phyloP scores from a whole-genome alignment of 1,139 yeast species.

The Candida anutae region DNA sequence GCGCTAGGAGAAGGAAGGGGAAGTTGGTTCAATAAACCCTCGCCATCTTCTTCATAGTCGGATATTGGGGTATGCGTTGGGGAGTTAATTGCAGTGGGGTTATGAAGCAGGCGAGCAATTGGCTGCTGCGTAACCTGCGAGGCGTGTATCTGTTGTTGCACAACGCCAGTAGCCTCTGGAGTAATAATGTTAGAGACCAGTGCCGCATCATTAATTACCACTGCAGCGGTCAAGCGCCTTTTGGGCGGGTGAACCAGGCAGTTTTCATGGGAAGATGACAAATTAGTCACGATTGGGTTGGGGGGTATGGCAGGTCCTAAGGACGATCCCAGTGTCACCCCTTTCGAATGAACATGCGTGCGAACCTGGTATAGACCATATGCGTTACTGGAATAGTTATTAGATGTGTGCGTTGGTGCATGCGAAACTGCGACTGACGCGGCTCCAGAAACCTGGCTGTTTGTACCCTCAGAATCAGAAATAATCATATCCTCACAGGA shows the following conservation, averaged over 20 bases:
- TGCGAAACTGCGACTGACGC: conserved; percentile 2
- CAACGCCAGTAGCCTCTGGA: background rate
- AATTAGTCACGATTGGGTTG: conserved; percentile 3
- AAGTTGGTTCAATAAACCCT: conserved; percentile 29
- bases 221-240: conserved; percentile 22
- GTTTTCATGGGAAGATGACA: conserved; percentile 11
- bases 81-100: conserved; percentile 25
- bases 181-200: background rate
- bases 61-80: conserved; percentile 33
- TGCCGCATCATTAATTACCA: background rate
- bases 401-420: too few species aligned
- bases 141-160: background rate
- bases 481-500: conserved; percentile 31
- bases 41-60: conserved; percentile 26
- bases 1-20: conserved; percentile 68
- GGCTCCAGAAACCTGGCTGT: conserved; percentile 16
- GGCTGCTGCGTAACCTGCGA: background rate
- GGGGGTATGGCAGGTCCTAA: background rate
- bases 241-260: conserved; percentile 32
- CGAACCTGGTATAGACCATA: too few species aligned
- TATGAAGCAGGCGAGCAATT: conserved; percentile 14
- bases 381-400: too few species aligned
- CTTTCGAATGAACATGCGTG: too few species aligned
- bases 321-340: background rate
- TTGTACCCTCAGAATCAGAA: conserved; percentile 29